These are phyloP conservation scores for Venustampulla echinocandica DNA, from an alignment of 495 filamentous ascomycete species.

Conservation along the genomic window DNA sequence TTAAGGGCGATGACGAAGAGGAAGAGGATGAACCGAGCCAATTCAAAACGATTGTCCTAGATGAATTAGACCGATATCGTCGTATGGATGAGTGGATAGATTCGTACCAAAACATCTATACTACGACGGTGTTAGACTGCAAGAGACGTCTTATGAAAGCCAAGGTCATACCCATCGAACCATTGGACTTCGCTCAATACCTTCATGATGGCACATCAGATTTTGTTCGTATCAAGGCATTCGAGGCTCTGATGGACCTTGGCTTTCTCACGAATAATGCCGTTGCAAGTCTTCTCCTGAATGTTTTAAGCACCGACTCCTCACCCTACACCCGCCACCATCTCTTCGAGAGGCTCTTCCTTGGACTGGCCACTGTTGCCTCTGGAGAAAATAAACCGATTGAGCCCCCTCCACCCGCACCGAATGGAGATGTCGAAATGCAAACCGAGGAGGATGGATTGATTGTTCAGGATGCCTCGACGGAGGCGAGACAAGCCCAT, in stretches of 20 bases:
- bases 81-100: constrained; percentile 91
- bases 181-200: constrained; percentile 71
- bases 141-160: constrained; percentile 65
- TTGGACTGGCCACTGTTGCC: constrained; percentile 69
- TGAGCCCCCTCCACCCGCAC: constrained; percentile 20
- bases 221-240: constrained; percentile 72
- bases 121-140: constrained; percentile 72
- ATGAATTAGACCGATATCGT: constrained; percentile 82
- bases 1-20: constrained; percentile 35
- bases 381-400: constrained; percentile 49
- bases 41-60: constrained; percentile 61
- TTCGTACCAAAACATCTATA: constrained; percentile 87
- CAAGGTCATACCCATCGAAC: constrained; percentile 50
- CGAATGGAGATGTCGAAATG: constrained; percentile 17
- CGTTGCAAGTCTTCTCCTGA: constrained; percentile 62
- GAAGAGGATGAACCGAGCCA: constrained; percentile 44
- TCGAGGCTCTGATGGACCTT: constrained; percentile 70
- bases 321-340: constrained; percentile 72
- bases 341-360: constrained; percentile 58
- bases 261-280: constrained; percentile 55
- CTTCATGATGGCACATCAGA: constrained; percentile 70
- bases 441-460: constrained; percentile 46
- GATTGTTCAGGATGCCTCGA: constrained; percentile 57
- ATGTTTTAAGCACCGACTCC: constrained; percentile 61
- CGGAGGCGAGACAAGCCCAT: constrained; percentile 52